Conservation (phyloP, 441 rosid species). For the Populus hybrid region DNA sequence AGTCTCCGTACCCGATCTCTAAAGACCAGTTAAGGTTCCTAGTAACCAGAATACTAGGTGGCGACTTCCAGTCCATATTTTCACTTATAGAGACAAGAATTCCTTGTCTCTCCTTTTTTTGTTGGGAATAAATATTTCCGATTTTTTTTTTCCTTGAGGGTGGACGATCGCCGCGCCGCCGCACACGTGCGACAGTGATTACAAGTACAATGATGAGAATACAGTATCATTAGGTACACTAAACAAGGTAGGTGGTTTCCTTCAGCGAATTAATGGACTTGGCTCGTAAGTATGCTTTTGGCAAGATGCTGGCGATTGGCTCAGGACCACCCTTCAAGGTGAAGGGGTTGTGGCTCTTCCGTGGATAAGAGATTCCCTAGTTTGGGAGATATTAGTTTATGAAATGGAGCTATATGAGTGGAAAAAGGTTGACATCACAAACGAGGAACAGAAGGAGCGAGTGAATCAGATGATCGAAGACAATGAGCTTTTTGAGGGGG, state of each 20-base stretch:
- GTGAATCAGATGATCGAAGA: conserved; percentile 90
- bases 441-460: conserved; percentile 71
- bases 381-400: conserved; percentile 68
- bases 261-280: conserved; percentile 68
- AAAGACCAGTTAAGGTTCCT: too few species aligned
- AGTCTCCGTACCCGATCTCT: too few species aligned
- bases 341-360: conserved; percentile 95
- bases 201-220: conserved; percentile 86
- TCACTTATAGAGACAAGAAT: too few species aligned
- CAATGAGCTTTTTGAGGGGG: conserved; percentile 78
- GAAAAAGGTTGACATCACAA: conserved; percentile 70
- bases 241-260: conserved; percentile 83
- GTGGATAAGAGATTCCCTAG: conserved; percentile 72
- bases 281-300: conserved; percentile 83
- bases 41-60: too few species aligned
- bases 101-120: too few species aligned
- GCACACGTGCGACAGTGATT: too few species aligned
- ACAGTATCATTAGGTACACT: conserved; percentile 71
- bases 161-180: too few species aligned
- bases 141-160: too few species aligned
- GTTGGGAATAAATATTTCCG: too few species aligned
- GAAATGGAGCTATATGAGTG: conserved; percentile 93
- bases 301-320: conserved; percentile 86
- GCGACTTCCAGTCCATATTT: too few species aligned
- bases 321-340: too few species aligned